These are phyloP conservation scores for Mycena metata DNA, from an alignment of 768 basidiomycete species.

Conservation along the genomic window DNA sequence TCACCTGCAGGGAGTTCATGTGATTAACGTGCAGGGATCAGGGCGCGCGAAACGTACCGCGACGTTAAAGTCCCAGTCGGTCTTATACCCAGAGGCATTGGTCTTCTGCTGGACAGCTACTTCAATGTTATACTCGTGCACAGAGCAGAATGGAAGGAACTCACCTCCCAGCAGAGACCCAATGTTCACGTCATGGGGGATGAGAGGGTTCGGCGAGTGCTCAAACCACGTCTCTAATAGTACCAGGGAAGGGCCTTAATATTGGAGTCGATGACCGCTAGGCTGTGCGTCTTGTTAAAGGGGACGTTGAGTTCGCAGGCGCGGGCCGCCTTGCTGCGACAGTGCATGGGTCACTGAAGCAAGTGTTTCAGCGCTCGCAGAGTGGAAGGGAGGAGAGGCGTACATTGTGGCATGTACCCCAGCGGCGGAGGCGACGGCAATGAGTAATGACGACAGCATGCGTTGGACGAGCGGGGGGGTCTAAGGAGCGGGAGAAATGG, in stretches of 20 bases:
- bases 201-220: too few species aligned
- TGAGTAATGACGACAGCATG: constrained; percentile 23
- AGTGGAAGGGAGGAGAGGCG: neutral
- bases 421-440: constrained; percentile 18
- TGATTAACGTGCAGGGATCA: too few species aligned
- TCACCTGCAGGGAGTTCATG: neutral
- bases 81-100: too few species aligned
- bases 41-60: too few species aligned
- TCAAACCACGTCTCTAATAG: too few species aligned
- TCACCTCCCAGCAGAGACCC: too few species aligned
- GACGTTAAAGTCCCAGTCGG: too few species aligned
- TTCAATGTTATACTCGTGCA: too few species aligned
- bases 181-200: too few species aligned
- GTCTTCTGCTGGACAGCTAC: too few species aligned
- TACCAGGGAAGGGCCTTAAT: too few species aligned
- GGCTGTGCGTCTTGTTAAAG: constrained; percentile 1
- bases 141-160: too few species aligned
- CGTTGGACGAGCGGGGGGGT: neutral
- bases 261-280: neutral
- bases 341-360: constrained; percentile 25
- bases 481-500: neutral
- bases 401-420: constrained; percentile 2
- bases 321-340: constrained; percentile 19
- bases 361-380: neutral
- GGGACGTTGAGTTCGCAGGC: constrained; percentile 19